phyloP scores from a whole-genome alignment of 345 rosid genomes.

The Garcia nutans region DNA sequence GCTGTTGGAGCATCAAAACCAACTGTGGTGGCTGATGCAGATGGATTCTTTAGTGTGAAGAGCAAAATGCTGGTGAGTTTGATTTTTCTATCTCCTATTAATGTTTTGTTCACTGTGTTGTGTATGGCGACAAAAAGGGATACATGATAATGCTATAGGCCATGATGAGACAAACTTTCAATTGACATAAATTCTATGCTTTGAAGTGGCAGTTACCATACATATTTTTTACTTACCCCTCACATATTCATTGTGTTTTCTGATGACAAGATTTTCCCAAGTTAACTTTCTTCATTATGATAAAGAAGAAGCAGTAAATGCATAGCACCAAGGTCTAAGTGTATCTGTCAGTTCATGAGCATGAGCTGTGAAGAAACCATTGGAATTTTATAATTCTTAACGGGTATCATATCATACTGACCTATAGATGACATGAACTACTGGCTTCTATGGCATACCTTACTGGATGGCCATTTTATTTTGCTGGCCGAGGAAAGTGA shows the following conservation, averaged over 20 bases:
- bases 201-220: background rate
- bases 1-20: constrained; percentile 99
- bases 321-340: background rate
- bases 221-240: background rate
- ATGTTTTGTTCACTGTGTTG: background rate
- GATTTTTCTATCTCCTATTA: constrained; percentile 1
- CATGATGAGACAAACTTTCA: background rate
- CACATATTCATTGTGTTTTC: background rate
- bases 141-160: background rate
- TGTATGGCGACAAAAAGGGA: background rate
- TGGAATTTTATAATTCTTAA: background rate
- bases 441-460: background rate
- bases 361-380: background rate
- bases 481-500: background rate
- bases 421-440: background rate
- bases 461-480: background rate
- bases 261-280: background rate
- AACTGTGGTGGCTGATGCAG: constrained; percentile 76
- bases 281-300: background rate
- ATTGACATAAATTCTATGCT: background rate
- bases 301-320: background rate
- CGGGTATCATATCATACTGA: background rate
- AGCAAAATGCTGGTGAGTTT: constrained; percentile 81
- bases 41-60: constrained; percentile 88
- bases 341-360: background rate